phyloP scores from a whole-genome alignment of 805 yeast genomes.

The Cyberlindnera maclurae region DNA sequence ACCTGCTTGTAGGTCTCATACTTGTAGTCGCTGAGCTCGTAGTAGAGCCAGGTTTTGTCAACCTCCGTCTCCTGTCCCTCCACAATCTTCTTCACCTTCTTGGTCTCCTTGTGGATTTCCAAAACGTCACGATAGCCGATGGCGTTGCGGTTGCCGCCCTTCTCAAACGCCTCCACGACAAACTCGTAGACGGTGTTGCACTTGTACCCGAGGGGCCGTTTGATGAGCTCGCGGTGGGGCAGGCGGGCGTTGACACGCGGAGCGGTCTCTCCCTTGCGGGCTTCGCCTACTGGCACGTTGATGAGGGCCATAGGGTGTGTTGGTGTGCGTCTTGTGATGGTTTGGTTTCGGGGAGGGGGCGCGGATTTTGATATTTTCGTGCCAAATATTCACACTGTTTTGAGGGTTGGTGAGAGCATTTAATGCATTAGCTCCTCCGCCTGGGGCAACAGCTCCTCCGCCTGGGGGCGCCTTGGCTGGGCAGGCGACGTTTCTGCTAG shows the following conservation, averaged over 20 bases:
- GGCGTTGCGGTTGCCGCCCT: conserved; percentile 45
- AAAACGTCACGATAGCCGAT: conserved; percentile 76
- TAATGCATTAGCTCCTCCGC: too few species aligned
- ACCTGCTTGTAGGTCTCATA: conserved; percentile 59
- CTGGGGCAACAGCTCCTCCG: too few species aligned
- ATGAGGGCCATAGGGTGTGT: conserved; percentile 17
- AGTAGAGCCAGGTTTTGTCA: conserved; percentile 84
- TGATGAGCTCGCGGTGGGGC: conserved; percentile 37
- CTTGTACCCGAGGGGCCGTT: conserved; percentile 56
- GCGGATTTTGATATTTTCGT: too few species aligned
- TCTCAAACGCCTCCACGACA: conserved; percentile 51
- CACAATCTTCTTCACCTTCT: conserved; percentile 63
- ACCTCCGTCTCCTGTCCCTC: conserved; percentile 69
- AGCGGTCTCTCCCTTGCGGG: conserved; percentile 72
- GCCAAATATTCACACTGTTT: too few species aligned
- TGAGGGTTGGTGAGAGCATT: too few species aligned
- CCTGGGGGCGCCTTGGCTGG: too few species aligned
- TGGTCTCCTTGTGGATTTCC: conserved; percentile 71
- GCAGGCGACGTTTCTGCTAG: too few species aligned
- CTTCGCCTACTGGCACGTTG: conserved; percentile 61
- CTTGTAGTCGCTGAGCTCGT: conserved; percentile 68
- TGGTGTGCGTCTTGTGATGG: not conserved
- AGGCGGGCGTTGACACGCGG: conserved; percentile 62
- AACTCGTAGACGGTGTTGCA: conserved; percentile 68
- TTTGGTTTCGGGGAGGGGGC: too few species aligned